phyloP scores from a whole-genome alignment of 148 eudicot genomes.

The Diospyros kaki region DNA sequence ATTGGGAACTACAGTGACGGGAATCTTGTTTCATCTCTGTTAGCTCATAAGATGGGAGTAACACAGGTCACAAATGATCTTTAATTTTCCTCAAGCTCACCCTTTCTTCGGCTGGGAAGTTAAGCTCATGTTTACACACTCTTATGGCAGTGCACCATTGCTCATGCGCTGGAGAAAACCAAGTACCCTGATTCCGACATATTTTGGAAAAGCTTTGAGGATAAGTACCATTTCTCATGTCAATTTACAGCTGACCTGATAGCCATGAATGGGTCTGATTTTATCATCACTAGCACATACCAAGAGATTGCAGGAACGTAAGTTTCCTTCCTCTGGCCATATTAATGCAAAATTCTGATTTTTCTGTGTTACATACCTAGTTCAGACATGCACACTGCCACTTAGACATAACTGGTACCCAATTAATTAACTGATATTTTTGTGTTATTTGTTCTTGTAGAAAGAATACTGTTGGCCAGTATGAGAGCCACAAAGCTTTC shows the following conservation, averaged over 20 bases:
- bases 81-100: no score
- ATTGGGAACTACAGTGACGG: slow-evolving; percentile 98
- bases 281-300: slow-evolving; percentile 98
- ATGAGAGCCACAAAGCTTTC: slow-evolving; percentile 84
- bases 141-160: slow-evolving; percentile 70
- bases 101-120: no score
- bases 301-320: slow-evolving; percentile 99
- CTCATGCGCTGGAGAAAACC: slow-evolving; percentile 94
- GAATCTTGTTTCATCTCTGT: slow-evolving; percentile 87
- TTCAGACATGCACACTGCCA: no score
- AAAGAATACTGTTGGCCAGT: slow-evolving; percentile 96
- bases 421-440: background rate
- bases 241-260: slow-evolving; percentile 96
- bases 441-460: slow-evolving; percentile 29
- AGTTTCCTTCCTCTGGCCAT: background rate
- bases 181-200: slow-evolving; percentile 96
- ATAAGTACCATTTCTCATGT: slow-evolving; percentile 90
- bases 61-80: slow-evolving; percentile 46
- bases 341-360: no score
- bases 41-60: slow-evolving; percentile 91
- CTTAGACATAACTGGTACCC: background rate
- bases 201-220: slow-evolving; percentile 79
- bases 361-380: no score
- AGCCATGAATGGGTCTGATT: slow-evolving; percentile 96
- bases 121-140: no score